These are phyloP conservation scores for Trichoderma koningiopsis DNA, from an alignment of 2,329 filamentous ascomycete genomes.

Conservation along the genomic window DNA sequence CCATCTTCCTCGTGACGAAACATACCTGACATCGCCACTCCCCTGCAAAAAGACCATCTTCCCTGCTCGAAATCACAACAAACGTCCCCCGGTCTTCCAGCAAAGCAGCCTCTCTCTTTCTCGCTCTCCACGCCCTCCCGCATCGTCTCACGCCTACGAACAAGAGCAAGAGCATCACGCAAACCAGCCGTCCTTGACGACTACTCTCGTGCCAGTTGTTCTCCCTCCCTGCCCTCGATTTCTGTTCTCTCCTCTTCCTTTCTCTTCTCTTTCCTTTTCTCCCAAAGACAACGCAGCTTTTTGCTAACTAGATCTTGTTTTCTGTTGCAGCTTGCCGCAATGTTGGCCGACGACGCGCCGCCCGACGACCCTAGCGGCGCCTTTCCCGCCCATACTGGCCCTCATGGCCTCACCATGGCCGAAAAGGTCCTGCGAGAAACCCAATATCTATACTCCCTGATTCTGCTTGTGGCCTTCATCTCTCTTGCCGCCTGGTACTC, in stretches of 20 bases:
- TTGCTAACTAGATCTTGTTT: slow-evolving; percentile 13
- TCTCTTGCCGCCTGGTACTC: slow-evolving; percentile 55
- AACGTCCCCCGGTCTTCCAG: background rate
- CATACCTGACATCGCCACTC: slow-evolving; percentile 19
- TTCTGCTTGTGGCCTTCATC: slow-evolving; percentile 57
- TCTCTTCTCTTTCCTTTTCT: background rate
- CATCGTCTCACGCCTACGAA: background rate
- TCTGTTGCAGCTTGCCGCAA: slow-evolving; percentile 40
- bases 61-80: slow-evolving; percentile 1
- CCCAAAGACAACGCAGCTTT: background rate
- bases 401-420: slow-evolving; percentile 36
- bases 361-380: slow-evolving; percentile 34
- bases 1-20: slow-evolving; percentile 17
- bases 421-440: slow-evolving; percentile 50
- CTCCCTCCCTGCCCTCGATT: background rate
- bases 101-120: background rate
- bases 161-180: slow-evolving; percentile 9
- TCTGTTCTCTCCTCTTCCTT: no score
- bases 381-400: slow-evolving; percentile 14
- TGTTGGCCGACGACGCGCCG: slow-evolving; percentile 39
- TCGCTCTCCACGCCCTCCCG: background rate
- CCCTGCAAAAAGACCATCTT: background rate
- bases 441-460: slow-evolving; percentile 54
- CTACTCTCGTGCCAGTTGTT: background rate
- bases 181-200: slow-evolving; percentile 1